These are phyloP conservation scores for Saturnispora gosingensis DNA, from an alignment of 805 yeast species.

Conservation along the genomic window DNA sequence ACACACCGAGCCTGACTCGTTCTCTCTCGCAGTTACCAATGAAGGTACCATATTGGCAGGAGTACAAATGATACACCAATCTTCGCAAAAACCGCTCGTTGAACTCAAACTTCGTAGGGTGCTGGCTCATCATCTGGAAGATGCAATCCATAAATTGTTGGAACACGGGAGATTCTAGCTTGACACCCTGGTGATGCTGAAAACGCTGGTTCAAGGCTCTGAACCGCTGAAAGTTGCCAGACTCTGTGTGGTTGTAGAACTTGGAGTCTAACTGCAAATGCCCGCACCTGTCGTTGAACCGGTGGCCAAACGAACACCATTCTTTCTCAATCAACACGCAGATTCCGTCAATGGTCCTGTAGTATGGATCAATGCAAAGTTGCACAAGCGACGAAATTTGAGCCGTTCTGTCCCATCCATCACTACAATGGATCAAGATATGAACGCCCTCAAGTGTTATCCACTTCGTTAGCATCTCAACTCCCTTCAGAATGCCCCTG, in stretches of 20 bases:
- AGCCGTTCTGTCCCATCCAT: constrained; percentile 97
- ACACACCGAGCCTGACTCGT: constrained; percentile 34
- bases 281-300: constrained; percentile 76
- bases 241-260: constrained; percentile 35
- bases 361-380: constrained; percentile 83
- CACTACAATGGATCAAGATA: constrained; percentile 86
- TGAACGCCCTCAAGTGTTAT: constrained; percentile 76
- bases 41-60: constrained; percentile 94
- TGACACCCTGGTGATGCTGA: constrained; percentile 39
- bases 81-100: constrained; percentile 83
- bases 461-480: constrained; percentile 72
- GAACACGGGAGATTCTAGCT: constrained; percentile 80
- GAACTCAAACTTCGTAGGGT: constrained; percentile 70
- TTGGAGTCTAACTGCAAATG: constrained; percentile 51
- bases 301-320: constrained; percentile 92
- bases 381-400: constrained; percentile 80
- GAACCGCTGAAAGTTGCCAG: constrained; percentile 29
- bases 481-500: constrained; percentile 58
- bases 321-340: constrained; percentile 82
- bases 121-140: constrained; percentile 65
- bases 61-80: constrained; percentile 75
- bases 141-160: constrained; percentile 91
- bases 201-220: constrained; percentile 43
- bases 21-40: constrained; percentile 68
- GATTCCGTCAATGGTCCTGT: constrained; percentile 81